Conservation (phyloP, 1,284 basidiomycete species). For the Sanghuangporus baumii region DNA sequence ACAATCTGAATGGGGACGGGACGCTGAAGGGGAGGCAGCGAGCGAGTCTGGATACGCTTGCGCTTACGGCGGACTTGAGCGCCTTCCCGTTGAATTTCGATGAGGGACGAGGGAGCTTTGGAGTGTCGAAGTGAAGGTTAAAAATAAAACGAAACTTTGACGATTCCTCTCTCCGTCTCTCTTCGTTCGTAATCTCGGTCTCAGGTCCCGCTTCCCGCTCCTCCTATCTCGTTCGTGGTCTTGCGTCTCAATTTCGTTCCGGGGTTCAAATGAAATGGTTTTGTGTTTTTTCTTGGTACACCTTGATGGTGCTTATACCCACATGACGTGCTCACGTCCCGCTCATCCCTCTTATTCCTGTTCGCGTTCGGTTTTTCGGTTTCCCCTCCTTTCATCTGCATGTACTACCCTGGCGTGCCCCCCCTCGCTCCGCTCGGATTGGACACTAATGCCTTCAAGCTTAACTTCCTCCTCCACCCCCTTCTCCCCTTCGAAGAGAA, state of each 20-base stretch:
- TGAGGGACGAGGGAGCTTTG: constrained; percentile 18
- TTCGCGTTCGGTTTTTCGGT: constrained; percentile 16
- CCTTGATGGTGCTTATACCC: constrained; percentile 19
- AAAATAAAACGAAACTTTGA: not conserved
- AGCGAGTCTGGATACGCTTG: constrained; percentile 76
- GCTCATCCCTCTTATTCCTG: not conserved
- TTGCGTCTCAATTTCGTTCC: not conserved
- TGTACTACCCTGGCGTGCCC: constrained; percentile 10
- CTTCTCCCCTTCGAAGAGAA: not conserved
- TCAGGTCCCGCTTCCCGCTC: not conserved
- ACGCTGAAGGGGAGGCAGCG: constrained; percentile 44
- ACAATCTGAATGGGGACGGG: constrained; percentile 17
- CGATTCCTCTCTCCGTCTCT: not conserved
- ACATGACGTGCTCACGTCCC: not conserved
- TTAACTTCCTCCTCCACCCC: not conserved
- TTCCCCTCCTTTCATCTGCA: constrained; percentile 16
- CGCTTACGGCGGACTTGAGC: constrained; percentile 71
- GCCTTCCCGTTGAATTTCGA: constrained; percentile 72
- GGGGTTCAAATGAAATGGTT: not conserved
- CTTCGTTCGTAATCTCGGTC: not conserved
- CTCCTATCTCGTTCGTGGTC: not conserved
- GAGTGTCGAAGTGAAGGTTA: constrained; percentile 4
- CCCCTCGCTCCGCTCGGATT: not conserved
- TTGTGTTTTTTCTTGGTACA: constrained; percentile 3
- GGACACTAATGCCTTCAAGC: too few species aligned